Evolutionary conservation across 202 grass and related monocot species (phyloP), one percentile per base, ranked within the genome.

Genomic region (Eragrostis tef): DNA sequence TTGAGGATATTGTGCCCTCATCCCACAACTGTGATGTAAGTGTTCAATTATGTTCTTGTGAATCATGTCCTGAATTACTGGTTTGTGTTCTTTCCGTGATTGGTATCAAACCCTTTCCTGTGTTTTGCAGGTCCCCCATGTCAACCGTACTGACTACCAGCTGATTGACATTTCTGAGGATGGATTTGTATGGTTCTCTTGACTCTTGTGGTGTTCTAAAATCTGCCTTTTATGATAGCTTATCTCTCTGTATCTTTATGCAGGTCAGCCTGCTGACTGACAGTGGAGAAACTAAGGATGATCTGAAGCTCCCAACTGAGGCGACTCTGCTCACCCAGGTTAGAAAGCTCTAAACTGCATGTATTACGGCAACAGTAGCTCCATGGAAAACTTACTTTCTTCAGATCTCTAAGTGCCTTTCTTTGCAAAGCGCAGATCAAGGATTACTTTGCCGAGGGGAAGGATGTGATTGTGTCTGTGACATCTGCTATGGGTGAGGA

Each of bases 121-220:
- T 43, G 5, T 5, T 71, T 3, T 85, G 52, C 58, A 97, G 94
- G 76, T 88, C 45, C 94, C 94, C 15, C 89, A 92, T 52, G 94
- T 97, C 41, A 88, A 75, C 80, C 94, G 91, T 54, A 90, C 88
- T 25, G 94, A 97, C 29, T 97, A 94, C 67, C 91, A 97, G 85
- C 89, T 97, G 80, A 97, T 97, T 88, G 94, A 94, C 59, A 97
- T 97, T 24, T 87, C 91, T 80, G 94, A 97, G 59, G 94, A 97
- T 92, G 94, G 87, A 78, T 97, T 86, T 89, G 94, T 97, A 85
- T 83, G 89, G 60, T 53, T 48, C n/a, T 39, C 74, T 46, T 6
- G 5, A 48, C 39, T 67, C 49, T 60, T 42, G 54, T 80, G 26
- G 19, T 49, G 20, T 62, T 21, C 17, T 78, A 44, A 50, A 75